Conservation (phyloP, 2,329 filamentous ascomycete genomes). For the Paracorniculantispora psalliotae region DNA sequence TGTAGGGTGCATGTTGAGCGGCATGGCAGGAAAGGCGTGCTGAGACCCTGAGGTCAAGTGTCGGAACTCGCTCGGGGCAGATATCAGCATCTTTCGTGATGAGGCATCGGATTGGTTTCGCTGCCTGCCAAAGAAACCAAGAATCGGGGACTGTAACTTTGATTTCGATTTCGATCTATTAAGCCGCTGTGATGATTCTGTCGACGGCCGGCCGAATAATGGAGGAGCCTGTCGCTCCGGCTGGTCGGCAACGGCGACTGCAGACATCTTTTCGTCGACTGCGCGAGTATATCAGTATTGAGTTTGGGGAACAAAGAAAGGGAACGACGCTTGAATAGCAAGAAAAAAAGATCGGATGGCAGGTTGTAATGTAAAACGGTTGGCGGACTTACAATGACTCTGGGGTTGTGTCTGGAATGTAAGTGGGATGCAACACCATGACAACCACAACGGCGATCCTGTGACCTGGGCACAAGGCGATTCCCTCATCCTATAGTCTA, state of each 20-base stretch:
- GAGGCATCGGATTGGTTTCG: constrained; percentile 40
- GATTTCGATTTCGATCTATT: background rate
- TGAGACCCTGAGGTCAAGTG: constrained; percentile 45
- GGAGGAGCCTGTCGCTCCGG: constrained; percentile 24
- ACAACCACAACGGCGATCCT: constrained; percentile 11
- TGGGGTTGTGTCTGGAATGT: constrained; percentile 12
- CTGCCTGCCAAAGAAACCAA: constrained; percentile 2
- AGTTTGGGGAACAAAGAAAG: background rate
- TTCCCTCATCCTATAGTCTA: constrained; percentile 8
- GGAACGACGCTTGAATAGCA: no score
- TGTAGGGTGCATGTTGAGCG: constrained; percentile 20
- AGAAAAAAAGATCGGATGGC: background rate
- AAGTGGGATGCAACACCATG: constrained; percentile 13
- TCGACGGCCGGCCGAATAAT: constrained; percentile 15
- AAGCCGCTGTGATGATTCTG: constrained; percentile 1
- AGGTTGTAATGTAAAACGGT: background rate
- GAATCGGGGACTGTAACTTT: background rate
- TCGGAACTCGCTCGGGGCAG: constrained; percentile 54
- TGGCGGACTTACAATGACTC: background rate
- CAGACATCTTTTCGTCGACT: constrained; percentile 21
- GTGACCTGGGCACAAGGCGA: background rate
- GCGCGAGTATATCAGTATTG: background rate
- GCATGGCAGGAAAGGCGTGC: background rate
- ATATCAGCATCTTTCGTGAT: constrained; percentile 52
- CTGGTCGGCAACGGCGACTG: constrained; percentile 25